Base-by-base conservation (phyloP, 2,329 filamentous ascomycete species). In the Penicillium sp. region DNA sequence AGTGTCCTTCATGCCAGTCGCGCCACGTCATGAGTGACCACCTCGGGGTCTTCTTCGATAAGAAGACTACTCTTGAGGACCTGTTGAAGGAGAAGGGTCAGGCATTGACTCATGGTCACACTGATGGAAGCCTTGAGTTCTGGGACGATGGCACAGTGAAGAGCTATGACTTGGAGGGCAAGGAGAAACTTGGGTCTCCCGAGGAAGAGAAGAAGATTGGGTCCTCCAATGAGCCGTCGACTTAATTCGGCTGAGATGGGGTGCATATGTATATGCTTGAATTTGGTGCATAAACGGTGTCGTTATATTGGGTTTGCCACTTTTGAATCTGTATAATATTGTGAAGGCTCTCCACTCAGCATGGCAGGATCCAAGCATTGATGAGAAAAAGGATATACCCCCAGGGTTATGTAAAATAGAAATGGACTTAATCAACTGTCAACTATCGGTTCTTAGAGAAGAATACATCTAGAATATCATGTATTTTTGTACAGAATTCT, bases 21-120 rank as follows among this genome's bases (percentile, higher is more conserved):
- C 83, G 92, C 22, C 94, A 99, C 77, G 77, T 99, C 61, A 97
- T 99, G 66, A 88, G 86, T 67, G 94, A 99, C 72, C 89, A 99
- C 72, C 76, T 99, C 47, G 85, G 84, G 63, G 83, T 86, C 56
- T 79, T 79, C 60, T 71, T 74, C 48, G 76, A 79, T 49, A 60
- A 71, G 42, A 68, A 67, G 27, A 72, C 65, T 13, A 78, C 74
- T 0, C 56, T 79, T 18, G 76, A 78, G 55, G 76, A 78, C 61
- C 69, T 78, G 18, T 47, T 79, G 46, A 56, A 66, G 22, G 59
- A 71, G 31, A 67, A 72, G 47, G 76, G 75, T 1, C 89, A 95
- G 72, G 88, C 93, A 57, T 74, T 97, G 46, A 83, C 94, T 77
- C 88, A 88, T 67, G 93, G 92, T 5, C 82, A 86, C 60, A 75